Conservation (phyloP, 2,329 filamentous ascomycete genomes). For the Colletotrichum sidae region DNA sequence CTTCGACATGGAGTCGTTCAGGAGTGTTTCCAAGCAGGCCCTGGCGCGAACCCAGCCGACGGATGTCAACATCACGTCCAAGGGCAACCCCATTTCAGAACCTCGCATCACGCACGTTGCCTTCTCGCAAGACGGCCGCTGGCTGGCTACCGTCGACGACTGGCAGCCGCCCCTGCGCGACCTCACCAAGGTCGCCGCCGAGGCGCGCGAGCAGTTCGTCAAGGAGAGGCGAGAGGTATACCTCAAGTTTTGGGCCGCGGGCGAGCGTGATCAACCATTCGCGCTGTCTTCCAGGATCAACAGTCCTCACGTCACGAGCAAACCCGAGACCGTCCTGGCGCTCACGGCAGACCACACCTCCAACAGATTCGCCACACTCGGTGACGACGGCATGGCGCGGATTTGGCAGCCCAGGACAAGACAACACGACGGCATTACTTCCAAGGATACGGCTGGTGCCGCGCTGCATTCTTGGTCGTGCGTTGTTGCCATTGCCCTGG, state of each 20-base stretch:
- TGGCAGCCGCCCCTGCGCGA: slow-evolving; percentile 84
- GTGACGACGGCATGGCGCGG: slow-evolving; percentile 81
- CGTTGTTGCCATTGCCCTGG: slow-evolving; percentile 47
- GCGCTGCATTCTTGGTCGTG: slow-evolving; percentile 81
- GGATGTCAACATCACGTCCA: slow-evolving; percentile 79
- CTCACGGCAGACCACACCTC: slow-evolving; percentile 77
- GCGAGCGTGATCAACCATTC: slow-evolving; percentile 68
- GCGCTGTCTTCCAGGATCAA: slow-evolving; percentile 87
- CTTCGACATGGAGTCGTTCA: slow-evolving; percentile 84
- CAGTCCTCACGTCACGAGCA: slow-evolving; percentile 76
- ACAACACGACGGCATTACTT: slow-evolving; percentile 74
- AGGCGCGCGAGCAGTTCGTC: slow-evolving; percentile 56
- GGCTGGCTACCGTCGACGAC: slow-evolving; percentile 92
- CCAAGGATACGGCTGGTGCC: slow-evolving; percentile 68
- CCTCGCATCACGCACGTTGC: slow-evolving; percentile 81
- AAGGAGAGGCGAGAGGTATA: slow-evolving; percentile 76
- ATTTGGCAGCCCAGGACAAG: slow-evolving; percentile 84
- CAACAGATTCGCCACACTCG: slow-evolving; percentile 84
- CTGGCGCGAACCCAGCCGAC: slow-evolving; percentile 90
- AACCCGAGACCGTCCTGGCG: slow-evolving; percentile 73
- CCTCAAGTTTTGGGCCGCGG: slow-evolving; percentile 90
- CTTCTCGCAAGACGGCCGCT: slow-evolving; percentile 83
- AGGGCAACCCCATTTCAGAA: slow-evolving; percentile 78
- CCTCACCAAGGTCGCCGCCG: slow-evolving; percentile 59
- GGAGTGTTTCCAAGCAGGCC: slow-evolving; percentile 86